Base-by-base conservation (phyloP, 2,329 filamentous ascomycete species). In the Capronia coronata region DNA sequence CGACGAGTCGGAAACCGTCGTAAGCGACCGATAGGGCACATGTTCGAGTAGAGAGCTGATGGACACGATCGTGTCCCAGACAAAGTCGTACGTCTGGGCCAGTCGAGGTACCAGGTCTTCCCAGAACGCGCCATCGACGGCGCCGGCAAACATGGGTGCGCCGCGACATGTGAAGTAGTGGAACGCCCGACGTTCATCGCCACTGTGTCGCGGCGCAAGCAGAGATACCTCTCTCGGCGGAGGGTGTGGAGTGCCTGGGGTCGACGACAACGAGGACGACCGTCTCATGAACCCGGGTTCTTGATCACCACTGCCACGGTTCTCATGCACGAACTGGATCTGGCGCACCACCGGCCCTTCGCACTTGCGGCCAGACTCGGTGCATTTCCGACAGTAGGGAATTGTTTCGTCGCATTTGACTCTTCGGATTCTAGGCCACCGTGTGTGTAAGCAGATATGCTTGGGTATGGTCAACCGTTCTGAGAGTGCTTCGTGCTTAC, bases 341-440 rank as follows among this genome's bases (percentile, higher is more conserved):
- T 49, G 32, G 22, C 23, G 46, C 29, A 42, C 38, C 6, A 44
- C 35, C 13, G 54, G 54, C 3, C 51, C 54, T 51, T 53, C 50
- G 25, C 54, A 56, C 13, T 49, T 46, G 43, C 54, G 51, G 29
- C 54, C 54, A 16, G 54, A 46, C 25, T 51, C 27, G 21, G 48
- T 54, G 43, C 54, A 56, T 22, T 39, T 48, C 25, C 45, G 51
- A 46, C 54, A 54, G 45, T 30, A 44, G n/a, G 54, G 54, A 29
- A 4, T 51, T 43, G 54, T 54, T 46, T 56, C 54, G 42, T 54
- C 54, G 27, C 54, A 56, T 47, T 56, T 56, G 10, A 56, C 34
- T 41, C 43, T 46, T 43, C 54, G 54, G 32, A 54, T 51, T 25
- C 51, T 56, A 34, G 32, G 14, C 35, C n/a, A n/a, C n/a, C n/a